These are phyloP conservation scores for Trichophyton mentagrophytes DNA, from an alignment of 2,329 filamentous ascomycete genomes.

Conservation along the genomic window DNA sequence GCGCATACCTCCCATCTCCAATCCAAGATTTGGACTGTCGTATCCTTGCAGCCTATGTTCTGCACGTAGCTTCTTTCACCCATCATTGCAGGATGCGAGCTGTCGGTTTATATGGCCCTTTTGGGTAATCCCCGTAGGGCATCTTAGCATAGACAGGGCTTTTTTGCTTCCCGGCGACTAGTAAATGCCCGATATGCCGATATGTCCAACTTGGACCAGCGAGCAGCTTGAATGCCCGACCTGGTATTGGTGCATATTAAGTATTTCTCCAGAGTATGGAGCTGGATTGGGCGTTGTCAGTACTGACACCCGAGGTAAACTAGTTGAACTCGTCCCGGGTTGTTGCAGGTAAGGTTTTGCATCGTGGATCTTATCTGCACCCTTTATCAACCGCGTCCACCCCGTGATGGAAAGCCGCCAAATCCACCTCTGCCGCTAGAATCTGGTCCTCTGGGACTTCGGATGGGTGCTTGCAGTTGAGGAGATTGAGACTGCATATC, in stretches of 20 bases:
- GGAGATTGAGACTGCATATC: slow-evolving; percentile 11
- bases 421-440: slow-evolving; percentile 63
- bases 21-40: no score
- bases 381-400: slow-evolving; percentile 19
- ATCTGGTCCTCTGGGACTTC: slow-evolving; percentile 67
- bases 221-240: background rate
- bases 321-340: no score
- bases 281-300: no score
- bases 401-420: slow-evolving; percentile 53
- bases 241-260: background rate
- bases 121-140: background rate
- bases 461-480: slow-evolving; percentile 48
- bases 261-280: background rate
- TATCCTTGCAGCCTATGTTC: background rate
- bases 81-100: no score
- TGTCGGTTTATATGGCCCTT: background rate
- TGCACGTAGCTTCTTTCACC: background rate
- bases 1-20: no score
- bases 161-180: background rate
- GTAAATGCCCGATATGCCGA: background rate
- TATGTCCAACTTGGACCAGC: background rate
- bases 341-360: background rate
- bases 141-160: background rate
- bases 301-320: background rate
- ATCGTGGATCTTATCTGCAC: background rate